These are phyloP conservation scores for Anastatica hierochuntica DNA, from an alignment of 345 rosid species.

Conservation along the genomic window DNA sequence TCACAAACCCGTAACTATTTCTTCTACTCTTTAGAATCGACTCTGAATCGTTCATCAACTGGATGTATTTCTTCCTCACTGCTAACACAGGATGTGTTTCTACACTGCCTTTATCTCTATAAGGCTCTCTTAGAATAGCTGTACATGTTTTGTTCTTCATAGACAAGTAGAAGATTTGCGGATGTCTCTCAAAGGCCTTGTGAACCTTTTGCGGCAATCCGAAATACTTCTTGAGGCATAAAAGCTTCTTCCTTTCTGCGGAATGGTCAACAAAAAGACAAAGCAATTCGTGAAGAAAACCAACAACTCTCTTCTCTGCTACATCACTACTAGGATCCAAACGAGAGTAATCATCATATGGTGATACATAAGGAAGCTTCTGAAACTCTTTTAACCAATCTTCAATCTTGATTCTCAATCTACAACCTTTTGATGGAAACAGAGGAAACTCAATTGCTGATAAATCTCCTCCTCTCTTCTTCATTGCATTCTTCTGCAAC, in stretches of 20 bases:
- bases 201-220: slow-evolving; percentile 76
- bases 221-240: slow-evolving; percentile 62
- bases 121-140: slow-evolving; percentile 73
- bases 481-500: slow-evolving; percentile 54
- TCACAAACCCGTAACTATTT: slow-evolving; percentile 7
- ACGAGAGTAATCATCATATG: slow-evolving; percentile 58
- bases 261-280: slow-evolving; percentile 81
- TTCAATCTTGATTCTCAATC: slow-evolving; percentile 59
- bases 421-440: slow-evolving; percentile 70
- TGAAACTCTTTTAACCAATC: slow-evolving; percentile 67
- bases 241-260: slow-evolving; percentile 60
- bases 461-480: slow-evolving; percentile 26
- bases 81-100: slow-evolving; percentile 54
- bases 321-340: slow-evolving; percentile 58
- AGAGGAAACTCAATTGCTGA: slow-evolving; percentile 52
- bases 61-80: slow-evolving; percentile 53
- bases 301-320: slow-evolving; percentile 83
- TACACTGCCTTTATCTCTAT: slow-evolving; percentile 32
- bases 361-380: slow-evolving; percentile 65
- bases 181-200: slow-evolving; percentile 89
- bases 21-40: slow-evolving; percentile 39
- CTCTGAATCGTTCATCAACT: slow-evolving; percentile 50
- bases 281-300: slow-evolving; percentile 76
- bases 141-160: slow-evolving; percentile 63
- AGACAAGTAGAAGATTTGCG: slow-evolving; percentile 68